Evolutionary conservation across 306 rosid genomes (phyloP).

Genomic region (Sicyos edulis): DNA sequence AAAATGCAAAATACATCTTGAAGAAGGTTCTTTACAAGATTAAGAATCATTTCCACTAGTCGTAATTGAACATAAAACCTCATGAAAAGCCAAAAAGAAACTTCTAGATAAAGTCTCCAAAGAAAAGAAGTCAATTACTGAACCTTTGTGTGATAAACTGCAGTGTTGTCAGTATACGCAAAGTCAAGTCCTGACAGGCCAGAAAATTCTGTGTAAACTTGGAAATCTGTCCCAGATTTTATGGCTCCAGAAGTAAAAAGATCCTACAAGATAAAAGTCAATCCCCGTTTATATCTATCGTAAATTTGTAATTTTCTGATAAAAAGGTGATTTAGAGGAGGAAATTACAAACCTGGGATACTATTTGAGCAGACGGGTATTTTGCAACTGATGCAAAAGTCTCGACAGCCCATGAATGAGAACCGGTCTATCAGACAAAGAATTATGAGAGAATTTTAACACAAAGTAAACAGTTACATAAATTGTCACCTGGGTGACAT

Average conservation of each 20-base stretch:
- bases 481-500: slow-evolving; percentile 12
- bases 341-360: slow-evolving; percentile 57
- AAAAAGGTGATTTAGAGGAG: neutral
- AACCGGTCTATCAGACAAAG: slow-evolving; percentile 67
- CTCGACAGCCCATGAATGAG: slow-evolving; percentile 90
- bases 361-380: slow-evolving; percentile 73
- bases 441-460: slow-evolving; percentile 19
- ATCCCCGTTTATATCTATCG: slow-evolving; percentile 23
- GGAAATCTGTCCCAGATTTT: slow-evolving; percentile 91
- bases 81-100: neutral
- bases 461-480: slow-evolving; percentile 7
- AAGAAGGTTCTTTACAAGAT: neutral
- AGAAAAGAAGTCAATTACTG: neutral
- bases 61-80: neutral
- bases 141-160: slow-evolving; percentile 98
- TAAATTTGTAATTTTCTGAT: slow-evolving; percentile 5
- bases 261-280: slow-evolving; percentile 51
- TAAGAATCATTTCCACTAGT: neutral
- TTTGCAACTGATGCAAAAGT: slow-evolving; percentile 72
- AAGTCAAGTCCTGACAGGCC: slow-evolving; percentile 96
- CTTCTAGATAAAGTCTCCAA: neutral
- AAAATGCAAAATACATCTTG: neutral
- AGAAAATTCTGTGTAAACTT: slow-evolving; percentile 79
- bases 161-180: slow-evolving; percentile 69
- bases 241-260: slow-evolving; percentile 81